Conservation (phyloP, 2,329 filamentous ascomycete genomes). For the Byssochlamys sp. region DNA sequence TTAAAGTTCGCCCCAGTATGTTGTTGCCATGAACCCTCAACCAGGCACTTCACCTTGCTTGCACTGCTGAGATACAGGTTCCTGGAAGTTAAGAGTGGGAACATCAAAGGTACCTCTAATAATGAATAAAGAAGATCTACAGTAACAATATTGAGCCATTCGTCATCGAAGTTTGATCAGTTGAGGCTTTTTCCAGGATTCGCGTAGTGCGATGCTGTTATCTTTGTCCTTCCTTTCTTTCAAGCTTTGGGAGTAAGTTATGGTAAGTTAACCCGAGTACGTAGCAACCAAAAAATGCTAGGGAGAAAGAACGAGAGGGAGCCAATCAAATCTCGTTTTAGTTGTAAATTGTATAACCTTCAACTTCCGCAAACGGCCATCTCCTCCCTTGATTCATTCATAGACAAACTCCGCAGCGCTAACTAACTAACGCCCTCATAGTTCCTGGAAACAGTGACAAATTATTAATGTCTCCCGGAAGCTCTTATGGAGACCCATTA, state of each 20-base stretch:
- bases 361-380: background rate
- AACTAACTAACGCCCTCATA: background rate
- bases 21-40: background rate
- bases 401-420: background rate
- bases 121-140: background rate
- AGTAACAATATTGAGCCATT: background rate
- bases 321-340: background rate
- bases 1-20: background rate
- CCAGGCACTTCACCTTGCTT: background rate
- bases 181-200: background rate
- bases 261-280: no score
- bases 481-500: background rate
- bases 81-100: background rate
- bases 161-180: background rate
- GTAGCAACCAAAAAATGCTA: background rate
- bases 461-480: background rate
- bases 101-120: background rate
- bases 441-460: background rate
- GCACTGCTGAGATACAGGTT: background rate
- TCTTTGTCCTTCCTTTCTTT: no score
- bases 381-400: background rate
- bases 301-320: background rate
- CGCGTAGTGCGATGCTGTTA: background rate
- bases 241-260: no score
- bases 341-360: background rate